Evolutionary conservation across 176 grass and related monocot species (phyloP), one percentile per base, ranked within the genome.

Genomic region (Miscanthus lutarioriparius): DNA sequence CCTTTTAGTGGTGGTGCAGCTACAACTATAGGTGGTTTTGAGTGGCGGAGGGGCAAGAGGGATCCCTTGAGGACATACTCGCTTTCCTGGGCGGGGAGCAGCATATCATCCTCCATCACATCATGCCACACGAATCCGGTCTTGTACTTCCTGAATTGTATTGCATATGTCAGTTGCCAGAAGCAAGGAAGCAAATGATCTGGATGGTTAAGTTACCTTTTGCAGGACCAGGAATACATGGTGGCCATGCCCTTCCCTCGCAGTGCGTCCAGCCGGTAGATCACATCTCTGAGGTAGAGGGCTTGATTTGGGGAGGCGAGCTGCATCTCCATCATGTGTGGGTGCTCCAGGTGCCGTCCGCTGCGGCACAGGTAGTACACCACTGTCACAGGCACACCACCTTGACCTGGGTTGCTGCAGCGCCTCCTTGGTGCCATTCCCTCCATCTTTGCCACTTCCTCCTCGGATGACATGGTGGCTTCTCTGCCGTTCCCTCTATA

Each of bases 201-300:
- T 69, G 44, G 41, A 67, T 66, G 25, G 69, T 25, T 64, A 44
- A 33, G 17, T 43, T 84, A 97, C 95, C 95, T 95, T 64, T 93
- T 97, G 87, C 89, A 97, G 72, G 95, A 97, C 95, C 95, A 97
- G 25, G 95, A 94, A 76, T 97, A 97, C 86, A 93, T 89, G 39
- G 82, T 8, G 0, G 95, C 88, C 88, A 97, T 97, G 63, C 91
- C 79, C 74, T 87, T 95, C 10, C 95, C 92, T 86, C 95, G 87
- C 44, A 93, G 79, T 13, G 74, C 71, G 15, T 95, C 94, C n/a
- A 95, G 85, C 54, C 92, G 87, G 15, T 66, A 75, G 27, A 93
- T 74, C 84, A 97, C 92, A 86, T 97, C 95, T 93, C 77, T 85
- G 40, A 97, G 88, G 75, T 90, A 94, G 71, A 97, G 92, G 39